Evolutionary conservation across 1,284 basidiomycete species (phyloP), one percentile per base, ranked within the genome.

Genomic region (Tilletia caries): DNA sequence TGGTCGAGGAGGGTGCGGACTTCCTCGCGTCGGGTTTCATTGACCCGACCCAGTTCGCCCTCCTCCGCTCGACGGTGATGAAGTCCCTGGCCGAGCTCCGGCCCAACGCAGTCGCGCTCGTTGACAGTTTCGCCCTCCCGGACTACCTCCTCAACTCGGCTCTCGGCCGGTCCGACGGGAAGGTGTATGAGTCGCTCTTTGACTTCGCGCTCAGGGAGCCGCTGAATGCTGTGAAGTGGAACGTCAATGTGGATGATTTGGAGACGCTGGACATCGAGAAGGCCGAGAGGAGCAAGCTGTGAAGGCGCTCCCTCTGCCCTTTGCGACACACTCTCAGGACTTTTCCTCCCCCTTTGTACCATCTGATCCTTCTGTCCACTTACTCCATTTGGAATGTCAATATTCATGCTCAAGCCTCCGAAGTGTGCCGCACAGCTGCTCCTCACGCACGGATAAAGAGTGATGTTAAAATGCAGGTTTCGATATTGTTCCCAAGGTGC

Each of bases 11-110:
- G 62, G 82, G 78, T 37, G 75, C 80, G 70, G 84, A 85, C 52
- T 84, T 85, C 77, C 73, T 84, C n/a, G 74, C 80, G 2, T 83
- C 77, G 1, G 82, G 84, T 32, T 84, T 84, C 77, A 78, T 85
- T 44, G 70, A 69, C 23, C 77, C 81, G 5, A 71, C 75, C 64
- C 84, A 85, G 73, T 80, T 78, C 75, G 77, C 80, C 65, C 73
- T 85, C 32, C 69, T 84, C 3, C 71, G 78, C 12, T 76, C 73
- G 70, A 79, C 79, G 65, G 76, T 83, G 32, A 81, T 84, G 71
- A 82, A 80, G 66, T 75, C 83, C 65, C 75, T 84, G 68, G 78
- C 79, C 20, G 75, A 77, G 64, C 67, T 85, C 29, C 72, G 84
- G 4, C 84, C 84, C 50, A 79, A 84, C 67, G 83, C 83, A 25